These are phyloP conservation scores for Dictyophora rubrovolvata DNA, from an alignment of 768 basidiomycete genomes.

Conservation along the genomic window DNA sequence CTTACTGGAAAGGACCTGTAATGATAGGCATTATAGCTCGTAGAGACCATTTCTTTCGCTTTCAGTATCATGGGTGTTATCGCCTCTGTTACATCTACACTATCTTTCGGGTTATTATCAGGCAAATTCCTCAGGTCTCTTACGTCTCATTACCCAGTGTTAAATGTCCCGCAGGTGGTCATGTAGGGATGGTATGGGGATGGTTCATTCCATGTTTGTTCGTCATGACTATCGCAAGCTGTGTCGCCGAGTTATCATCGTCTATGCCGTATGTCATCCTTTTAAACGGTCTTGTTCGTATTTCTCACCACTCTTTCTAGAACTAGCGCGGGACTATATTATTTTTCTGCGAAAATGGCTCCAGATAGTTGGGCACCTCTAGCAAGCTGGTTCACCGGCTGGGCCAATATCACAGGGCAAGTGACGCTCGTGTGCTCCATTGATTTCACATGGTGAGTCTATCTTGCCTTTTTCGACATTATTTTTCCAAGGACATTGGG, in stretches of 20 bases:
- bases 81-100: conserved; percentile 56
- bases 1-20: background rate
- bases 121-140: conserved; percentile 27
- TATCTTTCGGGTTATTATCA: conserved; percentile 51
- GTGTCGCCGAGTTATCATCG: conserved; percentile 64
- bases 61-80: conserved; percentile 68
- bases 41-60: conserved; percentile 57
- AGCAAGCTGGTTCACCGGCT: conserved; percentile 57
- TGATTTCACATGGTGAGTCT: conserved; percentile 53
- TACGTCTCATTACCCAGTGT: background rate
- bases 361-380: conserved; percentile 50
- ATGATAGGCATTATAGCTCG: conserved; percentile 23
- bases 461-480: background rate
- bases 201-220: conserved; percentile 66
- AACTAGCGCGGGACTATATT: conserved; percentile 71
- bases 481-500: no score
- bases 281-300: background rate
- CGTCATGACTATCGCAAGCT: conserved; percentile 55
- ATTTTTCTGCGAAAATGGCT: conserved; percentile 68
- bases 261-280: conserved; percentile 56
- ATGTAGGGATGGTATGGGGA: conserved; percentile 69
- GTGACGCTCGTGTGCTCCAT: conserved; percentile 63
- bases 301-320: conserved; percentile 22
- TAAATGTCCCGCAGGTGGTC: conserved; percentile 38
- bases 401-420: conserved; percentile 69